These are phyloP conservation scores for Apophysomyces ossiformis DNA, from an alignment of 371 early-diverging fungal genomes.

Conservation along the genomic window DNA sequence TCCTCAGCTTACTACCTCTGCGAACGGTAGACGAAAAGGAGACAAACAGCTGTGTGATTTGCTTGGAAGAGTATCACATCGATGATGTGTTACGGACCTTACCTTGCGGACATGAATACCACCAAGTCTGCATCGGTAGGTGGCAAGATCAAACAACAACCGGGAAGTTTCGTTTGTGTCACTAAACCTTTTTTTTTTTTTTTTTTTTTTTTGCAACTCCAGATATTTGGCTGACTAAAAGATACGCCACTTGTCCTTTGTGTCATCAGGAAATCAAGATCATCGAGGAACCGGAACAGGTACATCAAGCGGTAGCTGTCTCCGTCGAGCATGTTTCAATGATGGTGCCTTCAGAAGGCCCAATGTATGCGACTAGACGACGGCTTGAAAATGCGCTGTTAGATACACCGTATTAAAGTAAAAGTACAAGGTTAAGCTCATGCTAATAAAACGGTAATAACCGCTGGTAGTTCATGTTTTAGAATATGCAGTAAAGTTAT, in stretches of 20 bases:
- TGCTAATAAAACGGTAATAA: background rate
- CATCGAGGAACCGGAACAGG: constrained; percentile 5
- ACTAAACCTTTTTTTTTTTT: background rate
- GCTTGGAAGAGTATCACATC: background rate
- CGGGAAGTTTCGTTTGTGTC: too few relatives aligned
- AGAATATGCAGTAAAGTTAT: too few relatives aligned
- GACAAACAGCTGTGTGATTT: constrained; percentile 10
- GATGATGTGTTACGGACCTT: constrained; percentile 4
- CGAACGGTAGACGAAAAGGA: background rate
- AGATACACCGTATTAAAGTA: background rate
- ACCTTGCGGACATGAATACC: constrained; percentile 18
- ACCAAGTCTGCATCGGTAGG: constrained; percentile 16
- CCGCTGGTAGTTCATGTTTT: too few relatives aligned
- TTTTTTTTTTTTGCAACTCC: background rate
- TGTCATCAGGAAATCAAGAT: constrained; percentile 6
- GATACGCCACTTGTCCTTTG: constrained; percentile 15
- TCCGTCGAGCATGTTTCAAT: background rate
- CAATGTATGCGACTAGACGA: background rate
- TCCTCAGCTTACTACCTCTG: background rate
- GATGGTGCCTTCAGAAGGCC: background rate
- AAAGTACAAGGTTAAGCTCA: background rate
- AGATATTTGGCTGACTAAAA: constrained; percentile 17
- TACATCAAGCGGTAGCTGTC: background rate
- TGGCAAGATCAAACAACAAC: too few relatives aligned
- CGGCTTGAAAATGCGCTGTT: background rate